phyloP scores from a whole-genome alignment of 202 grass and related monocot genomes.

The Eragrostis tef region DNA sequence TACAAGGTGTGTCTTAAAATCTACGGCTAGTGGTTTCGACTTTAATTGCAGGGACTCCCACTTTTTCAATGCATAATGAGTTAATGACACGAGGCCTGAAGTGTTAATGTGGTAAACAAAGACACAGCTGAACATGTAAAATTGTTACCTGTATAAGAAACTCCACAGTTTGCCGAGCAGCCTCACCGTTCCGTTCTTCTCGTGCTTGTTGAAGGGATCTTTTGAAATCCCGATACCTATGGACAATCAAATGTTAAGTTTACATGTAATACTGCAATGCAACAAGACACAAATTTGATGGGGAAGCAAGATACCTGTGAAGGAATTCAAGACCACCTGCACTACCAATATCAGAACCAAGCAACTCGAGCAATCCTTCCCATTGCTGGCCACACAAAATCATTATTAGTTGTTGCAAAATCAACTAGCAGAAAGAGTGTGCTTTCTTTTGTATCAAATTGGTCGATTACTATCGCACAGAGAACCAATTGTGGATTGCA shows the following conservation, averaged over 20 bases:
- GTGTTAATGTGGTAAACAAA: not conserved
- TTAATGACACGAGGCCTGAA: too few relatives aligned
- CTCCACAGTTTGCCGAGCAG: conserved; percentile 68
- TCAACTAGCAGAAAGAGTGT: not conserved
- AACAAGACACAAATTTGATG: conserved; percentile 3
- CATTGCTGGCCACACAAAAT: conserved; percentile 77
- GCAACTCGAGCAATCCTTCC: conserved; percentile 93
- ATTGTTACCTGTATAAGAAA: conserved; percentile 81
- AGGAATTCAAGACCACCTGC: conserved; percentile 90
- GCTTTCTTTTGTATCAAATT: not conserved
- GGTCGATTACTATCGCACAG: conserved; percentile 1
- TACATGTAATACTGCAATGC: conserved; percentile 7
- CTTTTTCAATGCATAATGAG: not conserved
- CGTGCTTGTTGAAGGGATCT: conserved; percentile 71
- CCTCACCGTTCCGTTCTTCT: conserved; percentile 61
- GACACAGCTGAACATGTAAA: not conserved
- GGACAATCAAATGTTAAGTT: conserved; percentile 47
- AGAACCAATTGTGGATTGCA: conserved; percentile 5
- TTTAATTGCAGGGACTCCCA: conserved; percentile 12
- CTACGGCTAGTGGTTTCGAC: not conserved
- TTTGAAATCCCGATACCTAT: conserved; percentile 94
- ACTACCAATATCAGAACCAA: conserved; percentile 78
- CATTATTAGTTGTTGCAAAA: conserved; percentile 41
- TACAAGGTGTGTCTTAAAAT: conserved; percentile 8
- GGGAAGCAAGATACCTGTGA: conserved; percentile 63